A percentile compares a stretch with the other conserved stretches of the same genome.
Conservation (phyloP, 2,329 filamentous ascomycete genomes). For the Cytospora piceae region DNA sequence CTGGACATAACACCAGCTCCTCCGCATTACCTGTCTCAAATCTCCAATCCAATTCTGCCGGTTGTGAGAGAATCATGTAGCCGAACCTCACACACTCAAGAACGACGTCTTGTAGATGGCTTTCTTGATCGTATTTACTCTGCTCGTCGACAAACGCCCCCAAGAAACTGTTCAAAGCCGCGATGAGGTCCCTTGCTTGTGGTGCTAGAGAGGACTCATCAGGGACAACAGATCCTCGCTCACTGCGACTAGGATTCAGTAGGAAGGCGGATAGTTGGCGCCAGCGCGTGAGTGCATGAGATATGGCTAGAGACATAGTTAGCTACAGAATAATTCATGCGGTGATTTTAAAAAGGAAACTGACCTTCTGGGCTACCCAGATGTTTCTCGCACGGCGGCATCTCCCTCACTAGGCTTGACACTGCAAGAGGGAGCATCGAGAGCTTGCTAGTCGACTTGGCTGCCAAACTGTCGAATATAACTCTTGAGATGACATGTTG, state of each 20-base stretch:
- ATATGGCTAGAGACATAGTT: constrained; percentile 31
- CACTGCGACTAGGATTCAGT: constrained; percentile 44
- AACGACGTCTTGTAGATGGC: constrained; percentile 45
- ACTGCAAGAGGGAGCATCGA: constrained; percentile 45
- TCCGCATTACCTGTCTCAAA: neutral
- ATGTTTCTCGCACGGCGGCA: constrained; percentile 37
- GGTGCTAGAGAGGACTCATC: constrained; percentile 37
- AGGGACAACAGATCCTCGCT: constrained; percentile 41
- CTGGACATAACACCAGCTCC: constrained; percentile 19
- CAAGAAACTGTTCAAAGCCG: constrained; percentile 42
- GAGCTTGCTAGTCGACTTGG: constrained; percentile 35
- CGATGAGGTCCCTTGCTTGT: constrained; percentile 40
- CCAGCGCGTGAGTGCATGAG: constrained; percentile 46
- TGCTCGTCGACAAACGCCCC: constrained; percentile 39
- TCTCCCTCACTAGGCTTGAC: constrained; percentile 37
- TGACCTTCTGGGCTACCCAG: constrained; percentile 39
- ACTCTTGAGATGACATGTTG: constrained; percentile 45
- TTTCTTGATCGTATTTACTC: constrained; percentile 40
- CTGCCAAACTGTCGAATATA: constrained; percentile 42
- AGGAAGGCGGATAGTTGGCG: constrained; percentile 48
- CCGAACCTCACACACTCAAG: constrained; percentile 47
- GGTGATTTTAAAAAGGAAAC: constrained; percentile 8
- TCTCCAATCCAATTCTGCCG: constrained; percentile 37
- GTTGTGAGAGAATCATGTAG: constrained; percentile 48
- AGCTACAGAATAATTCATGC: constrained; percentile 3